Conservation (phyloP, 2,329 filamentous ascomycete species). For the Cladorrhinum sp. region DNA sequence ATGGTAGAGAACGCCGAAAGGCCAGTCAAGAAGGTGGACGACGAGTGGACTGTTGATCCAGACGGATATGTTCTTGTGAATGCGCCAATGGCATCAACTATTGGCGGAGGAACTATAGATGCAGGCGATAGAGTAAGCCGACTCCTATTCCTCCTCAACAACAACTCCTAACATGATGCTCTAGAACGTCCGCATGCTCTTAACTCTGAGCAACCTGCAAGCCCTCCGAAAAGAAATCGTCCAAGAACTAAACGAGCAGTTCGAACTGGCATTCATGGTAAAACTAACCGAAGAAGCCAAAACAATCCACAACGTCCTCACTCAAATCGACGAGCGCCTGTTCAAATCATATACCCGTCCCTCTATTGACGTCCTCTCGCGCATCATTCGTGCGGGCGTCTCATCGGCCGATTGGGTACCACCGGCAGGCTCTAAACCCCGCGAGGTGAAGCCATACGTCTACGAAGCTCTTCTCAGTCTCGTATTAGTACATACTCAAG, state of each 20-base stretch:
- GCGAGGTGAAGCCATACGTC: conserved; percentile 80
- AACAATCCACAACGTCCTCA: conserved; percentile 84
- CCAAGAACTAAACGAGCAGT: conserved; percentile 83
- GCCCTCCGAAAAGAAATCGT: conserved; percentile 78
- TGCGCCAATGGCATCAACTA: conserved; percentile 32
- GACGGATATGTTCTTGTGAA: conserved; percentile 40
- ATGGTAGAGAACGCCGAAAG: conserved; percentile 96
- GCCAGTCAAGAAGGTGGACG: conserved; percentile 61
- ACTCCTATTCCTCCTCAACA: neutral
- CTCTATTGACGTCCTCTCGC: conserved; percentile 63
- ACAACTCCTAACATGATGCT: conserved; percentile 27
- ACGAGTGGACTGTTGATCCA: conserved; percentile 55
- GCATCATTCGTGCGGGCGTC: conserved; percentile 72
- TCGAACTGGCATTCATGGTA: conserved; percentile 90
- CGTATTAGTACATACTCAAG: conserved; percentile 88
- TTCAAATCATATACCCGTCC: conserved; percentile 91
- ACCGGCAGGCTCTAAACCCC: conserved; percentile 53
- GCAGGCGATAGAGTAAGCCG: conserved; percentile 53
- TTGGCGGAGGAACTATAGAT: conserved; percentile 48
- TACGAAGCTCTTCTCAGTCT: conserved; percentile 82
- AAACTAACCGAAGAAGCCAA: conserved; percentile 92
- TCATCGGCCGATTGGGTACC: conserved; percentile 70
- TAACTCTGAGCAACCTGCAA: conserved; percentile 90
- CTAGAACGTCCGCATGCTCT: conserved; percentile 85
- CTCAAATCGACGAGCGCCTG: conserved; percentile 84